These are phyloP conservation scores for Agrostemma githago DNA, from an alignment of 148 eudicot species.

Conservation along the genomic window DNA sequence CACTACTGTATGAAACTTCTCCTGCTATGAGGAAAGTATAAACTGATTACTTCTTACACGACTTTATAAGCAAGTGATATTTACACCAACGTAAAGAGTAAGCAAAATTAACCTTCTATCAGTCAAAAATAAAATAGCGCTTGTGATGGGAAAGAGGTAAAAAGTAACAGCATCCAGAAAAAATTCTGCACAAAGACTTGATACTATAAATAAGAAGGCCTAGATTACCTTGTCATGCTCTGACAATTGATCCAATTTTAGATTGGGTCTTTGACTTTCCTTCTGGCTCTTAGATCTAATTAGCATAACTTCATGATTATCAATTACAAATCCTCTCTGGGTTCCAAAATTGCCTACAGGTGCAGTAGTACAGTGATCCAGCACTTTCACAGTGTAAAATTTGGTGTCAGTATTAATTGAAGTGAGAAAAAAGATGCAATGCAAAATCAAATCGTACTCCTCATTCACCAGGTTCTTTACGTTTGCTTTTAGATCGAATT, in stretches of 20 bases:
- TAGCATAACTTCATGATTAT: constrained; percentile 36
- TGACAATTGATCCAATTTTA: constrained; percentile 65
- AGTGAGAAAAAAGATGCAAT: constrained; percentile 7
- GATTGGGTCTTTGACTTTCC: constrained; percentile 44
- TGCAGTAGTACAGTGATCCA: constrained; percentile 61
- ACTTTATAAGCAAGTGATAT: neutral
- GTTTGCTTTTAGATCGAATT: too few relatives aligned
- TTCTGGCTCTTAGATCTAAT: constrained; percentile 61
- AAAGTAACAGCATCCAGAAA: neutral
- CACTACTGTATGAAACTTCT: neutral
- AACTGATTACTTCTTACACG: neutral
- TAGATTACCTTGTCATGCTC: constrained; percentile 73
- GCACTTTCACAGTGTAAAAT: constrained; percentile 38
- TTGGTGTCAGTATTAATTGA: constrained; percentile 20
- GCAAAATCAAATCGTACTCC: neutral
- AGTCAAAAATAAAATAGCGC: neutral
- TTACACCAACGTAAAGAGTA: neutral
- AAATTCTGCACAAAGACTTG: neutral
- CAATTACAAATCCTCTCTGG: constrained; percentile 38
- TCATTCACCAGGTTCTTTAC: too few relatives aligned
- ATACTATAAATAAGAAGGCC: constrained; percentile 8
- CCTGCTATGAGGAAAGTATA: neutral
- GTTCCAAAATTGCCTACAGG: constrained; percentile 43
- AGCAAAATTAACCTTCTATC: neutral
- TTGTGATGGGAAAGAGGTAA: neutral